Evolutionary conservation across 768 basidiomycete species (phyloP).

Genomic region (Podaxis pistillaris): DNA sequence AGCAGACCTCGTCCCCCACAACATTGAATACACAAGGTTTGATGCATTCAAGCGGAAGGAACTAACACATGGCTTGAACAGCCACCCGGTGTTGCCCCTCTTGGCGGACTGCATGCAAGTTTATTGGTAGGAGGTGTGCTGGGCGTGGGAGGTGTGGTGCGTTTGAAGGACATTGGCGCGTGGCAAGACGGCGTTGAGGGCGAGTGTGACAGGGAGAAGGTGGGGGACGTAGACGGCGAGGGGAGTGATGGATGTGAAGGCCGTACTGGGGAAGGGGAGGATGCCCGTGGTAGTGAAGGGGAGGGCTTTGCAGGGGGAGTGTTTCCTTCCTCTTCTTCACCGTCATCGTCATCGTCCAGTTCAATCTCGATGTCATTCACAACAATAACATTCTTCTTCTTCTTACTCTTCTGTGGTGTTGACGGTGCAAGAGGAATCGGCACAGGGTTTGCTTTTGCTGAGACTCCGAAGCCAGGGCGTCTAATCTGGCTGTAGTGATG

Average conservation of each 20-base stretch:
- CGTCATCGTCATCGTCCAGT: slow-evolving; percentile 32
- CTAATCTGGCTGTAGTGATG: not conserved
- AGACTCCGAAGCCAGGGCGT: not conserved
- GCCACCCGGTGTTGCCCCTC: not conserved
- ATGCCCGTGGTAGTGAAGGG: not conserved
- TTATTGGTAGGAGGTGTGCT: no score
- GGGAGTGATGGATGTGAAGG: not conserved
- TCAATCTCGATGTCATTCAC: slow-evolving; percentile 41
- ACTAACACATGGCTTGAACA: not conserved
- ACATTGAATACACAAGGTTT: not conserved
- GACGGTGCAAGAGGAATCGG: slow-evolving; percentile 3
- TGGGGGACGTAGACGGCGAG: not conserved
- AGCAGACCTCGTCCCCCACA: not conserved
- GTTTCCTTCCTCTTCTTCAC: slow-evolving; percentile 17
- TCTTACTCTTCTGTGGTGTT: slow-evolving; percentile 6
- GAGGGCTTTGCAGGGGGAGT: slow-evolving; percentile 14
- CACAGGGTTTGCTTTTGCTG: not conserved
- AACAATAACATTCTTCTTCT: slow-evolving; percentile 33
- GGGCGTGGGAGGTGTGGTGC: not conserved
- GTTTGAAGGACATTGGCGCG: slow-evolving; percentile 14
- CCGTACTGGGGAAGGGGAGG: not conserved
- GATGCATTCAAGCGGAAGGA: not conserved
- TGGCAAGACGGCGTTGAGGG: slow-evolving; percentile 7
- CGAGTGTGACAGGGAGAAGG: not conserved
- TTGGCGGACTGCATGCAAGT: not conserved